A percentile compares a stretch with the other conserved stretches of the same genome.
Evolutionary conservation across 495 filamentous ascomycete genomes (phyloP).

Genomic region (Cetradonia linearis): DNA sequence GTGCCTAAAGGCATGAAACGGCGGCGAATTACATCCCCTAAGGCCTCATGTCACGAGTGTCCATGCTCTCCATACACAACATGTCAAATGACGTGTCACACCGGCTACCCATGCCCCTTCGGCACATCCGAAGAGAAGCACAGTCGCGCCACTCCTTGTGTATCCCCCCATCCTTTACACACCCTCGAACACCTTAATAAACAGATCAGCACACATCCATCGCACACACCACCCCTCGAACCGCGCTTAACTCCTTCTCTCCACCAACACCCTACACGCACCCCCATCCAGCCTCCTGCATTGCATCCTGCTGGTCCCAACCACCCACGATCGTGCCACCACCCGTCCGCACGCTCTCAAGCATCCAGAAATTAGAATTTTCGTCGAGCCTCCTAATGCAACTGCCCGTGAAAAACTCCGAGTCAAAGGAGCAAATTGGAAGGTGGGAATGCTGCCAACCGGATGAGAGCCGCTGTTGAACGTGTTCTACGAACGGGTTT

Average conservation of each 20-base stretch:
- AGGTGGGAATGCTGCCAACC: neutral
- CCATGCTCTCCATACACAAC: neutral
- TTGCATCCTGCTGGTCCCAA: neutral
- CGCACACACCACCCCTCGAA: neutral
- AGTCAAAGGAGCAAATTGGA: neutral
- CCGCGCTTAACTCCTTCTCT: neutral
- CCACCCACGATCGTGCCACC: slow-evolving; percentile 1
- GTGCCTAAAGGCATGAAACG: neutral
- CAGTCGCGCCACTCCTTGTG: neutral
- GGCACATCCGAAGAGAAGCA: neutral
- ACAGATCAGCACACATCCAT: neutral
- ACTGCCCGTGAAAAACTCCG: neutral
- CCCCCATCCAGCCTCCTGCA: slow-evolving; percentile 2
- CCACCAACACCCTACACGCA: neutral
- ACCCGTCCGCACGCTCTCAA: neutral
- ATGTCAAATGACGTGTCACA: neutral
- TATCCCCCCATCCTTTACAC: neutral
- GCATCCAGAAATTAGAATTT: neutral
- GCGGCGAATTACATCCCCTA: neutral
- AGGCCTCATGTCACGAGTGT: neutral
- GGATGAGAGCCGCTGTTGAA: neutral
- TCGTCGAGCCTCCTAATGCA: slow-evolving; percentile 9
- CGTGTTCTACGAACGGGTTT: neutral
- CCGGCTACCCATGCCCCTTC: neutral
- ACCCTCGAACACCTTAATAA: neutral